Conservation (phyloP, 768 basidiomycete genomes). For the Holtermanniella nyarrowii region DNA sequence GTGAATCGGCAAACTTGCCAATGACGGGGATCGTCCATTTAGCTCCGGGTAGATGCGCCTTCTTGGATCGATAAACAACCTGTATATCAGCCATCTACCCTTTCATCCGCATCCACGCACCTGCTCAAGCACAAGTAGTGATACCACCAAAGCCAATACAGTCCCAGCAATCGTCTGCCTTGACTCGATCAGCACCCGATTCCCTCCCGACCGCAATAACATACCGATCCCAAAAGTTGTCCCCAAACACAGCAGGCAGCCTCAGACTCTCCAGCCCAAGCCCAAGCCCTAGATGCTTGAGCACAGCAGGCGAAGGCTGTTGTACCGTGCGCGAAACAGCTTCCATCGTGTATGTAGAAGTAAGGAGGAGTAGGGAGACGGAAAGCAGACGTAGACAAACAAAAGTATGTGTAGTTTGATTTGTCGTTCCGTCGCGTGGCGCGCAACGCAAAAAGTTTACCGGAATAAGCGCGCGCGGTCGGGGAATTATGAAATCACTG, state of each 20-base stretch:
- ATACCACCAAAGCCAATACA: constrained; percentile 50
- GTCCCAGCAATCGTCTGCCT: constrained; percentile 36
- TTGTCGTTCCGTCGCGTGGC: no score
- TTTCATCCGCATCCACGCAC: background rate
- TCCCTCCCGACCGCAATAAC: background rate
- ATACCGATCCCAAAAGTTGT: background rate
- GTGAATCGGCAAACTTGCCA: constrained; percentile 86
- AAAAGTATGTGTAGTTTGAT: no score
- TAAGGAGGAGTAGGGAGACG: no score
- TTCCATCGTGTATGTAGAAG: background rate
- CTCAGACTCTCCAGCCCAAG: background rate
- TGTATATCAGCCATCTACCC: constrained; percentile 4
- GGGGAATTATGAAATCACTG: no score
- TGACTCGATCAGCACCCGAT: background rate
- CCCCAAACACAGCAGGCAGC: background rate
- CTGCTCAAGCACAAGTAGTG: constrained; percentile 79
- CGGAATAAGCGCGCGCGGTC: no score
- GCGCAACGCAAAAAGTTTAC: no score
- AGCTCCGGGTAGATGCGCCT: constrained; percentile 73
- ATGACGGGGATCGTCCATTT: constrained; percentile 96
- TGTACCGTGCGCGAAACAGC: background rate
- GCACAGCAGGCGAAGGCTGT: background rate
- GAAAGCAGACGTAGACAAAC: no score
- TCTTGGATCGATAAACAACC: constrained; percentile 76
- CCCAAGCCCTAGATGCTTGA: background rate